Percentiles rank a stretch among this genome's conserved stretches.
These are phyloP conservation scores for Fusarium sp. DNA, from an alignment of 2,329 filamentous ascomycete species.

Conservation along the genomic window DNA sequence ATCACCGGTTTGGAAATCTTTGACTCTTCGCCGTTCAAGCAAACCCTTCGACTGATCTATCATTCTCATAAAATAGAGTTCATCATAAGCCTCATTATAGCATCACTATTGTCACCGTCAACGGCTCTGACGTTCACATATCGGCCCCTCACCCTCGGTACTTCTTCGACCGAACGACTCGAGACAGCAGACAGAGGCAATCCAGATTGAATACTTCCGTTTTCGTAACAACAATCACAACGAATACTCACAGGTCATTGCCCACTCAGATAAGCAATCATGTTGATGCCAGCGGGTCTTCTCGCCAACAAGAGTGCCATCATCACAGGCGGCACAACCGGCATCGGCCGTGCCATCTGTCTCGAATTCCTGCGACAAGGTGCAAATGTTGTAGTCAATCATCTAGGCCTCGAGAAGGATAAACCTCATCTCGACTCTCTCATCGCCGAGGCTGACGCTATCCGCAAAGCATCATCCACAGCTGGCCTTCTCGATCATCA, in stretches of 20 bases:
- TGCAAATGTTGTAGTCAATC: conserved; percentile 81
- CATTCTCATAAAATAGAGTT: neutral
- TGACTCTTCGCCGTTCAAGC: neutral
- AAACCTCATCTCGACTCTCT: conserved; percentile 61
- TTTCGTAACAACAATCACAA: neutral
- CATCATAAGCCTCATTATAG: neutral
- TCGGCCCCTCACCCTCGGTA: neutral
- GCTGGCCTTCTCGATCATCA: conserved; percentile 70
- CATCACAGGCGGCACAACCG: conserved; percentile 86
- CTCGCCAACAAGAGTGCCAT: conserved; percentile 80
- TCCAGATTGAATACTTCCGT: neutral
- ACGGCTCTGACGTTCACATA: neutral
- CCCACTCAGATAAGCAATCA: conserved; percentile 33
- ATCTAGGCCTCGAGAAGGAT: conserved; percentile 69
- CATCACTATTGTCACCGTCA: neutral
- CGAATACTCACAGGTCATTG: neutral
- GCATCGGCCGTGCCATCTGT: conserved; percentile 86
- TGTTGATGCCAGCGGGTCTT: conserved; percentile 60
- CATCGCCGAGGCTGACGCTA: conserved; percentile 57
- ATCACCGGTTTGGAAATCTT: neutral
- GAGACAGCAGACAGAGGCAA: neutral
- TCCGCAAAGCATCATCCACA: conserved; percentile 53
- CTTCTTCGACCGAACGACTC: neutral
- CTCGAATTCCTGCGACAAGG: conserved; percentile 81
- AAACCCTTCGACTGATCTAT: neutral